These are phyloP conservation scores for Xylaria sp. DNA, from an alignment of 495 filamentous ascomycete genomes.

Conservation along the genomic window DNA sequence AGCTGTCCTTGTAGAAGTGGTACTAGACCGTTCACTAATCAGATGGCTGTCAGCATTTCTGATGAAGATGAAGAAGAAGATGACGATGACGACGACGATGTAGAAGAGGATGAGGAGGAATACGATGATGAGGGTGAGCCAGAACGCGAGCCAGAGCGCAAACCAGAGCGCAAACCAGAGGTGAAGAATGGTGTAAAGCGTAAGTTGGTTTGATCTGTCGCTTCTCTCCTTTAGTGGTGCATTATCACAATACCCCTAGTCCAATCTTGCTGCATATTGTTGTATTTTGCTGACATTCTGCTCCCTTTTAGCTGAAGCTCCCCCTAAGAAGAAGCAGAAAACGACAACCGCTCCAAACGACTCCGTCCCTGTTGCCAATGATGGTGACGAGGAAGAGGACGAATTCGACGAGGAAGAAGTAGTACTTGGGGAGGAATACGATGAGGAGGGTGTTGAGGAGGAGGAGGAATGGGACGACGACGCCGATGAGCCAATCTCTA, in stretches of 20 bases:
- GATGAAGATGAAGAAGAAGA: slow-evolving; percentile 48
- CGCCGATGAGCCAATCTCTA: slow-evolving; percentile 43
- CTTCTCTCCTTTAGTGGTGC: neutral
- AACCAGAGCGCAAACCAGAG: too few relatives aligned
- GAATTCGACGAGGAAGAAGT: slow-evolving; percentile 47
- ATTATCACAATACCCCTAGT: neutral
- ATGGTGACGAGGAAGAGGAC: slow-evolving; percentile 43
- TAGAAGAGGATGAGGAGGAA: slow-evolving; percentile 49
- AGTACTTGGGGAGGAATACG: slow-evolving; percentile 44
- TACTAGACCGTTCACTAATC: slow-evolving; percentile 1
- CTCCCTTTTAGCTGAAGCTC: slow-evolving; percentile 43
- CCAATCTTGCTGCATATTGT: neutral
- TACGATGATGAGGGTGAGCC: slow-evolving; percentile 41
- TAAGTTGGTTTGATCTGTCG: slow-evolving; percentile 26
- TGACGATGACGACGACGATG: slow-evolving; percentile 50
- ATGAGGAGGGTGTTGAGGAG: slow-evolving; percentile 44
- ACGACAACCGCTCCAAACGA: slow-evolving; percentile 40
- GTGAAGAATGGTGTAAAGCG: slow-evolving; percentile 42
- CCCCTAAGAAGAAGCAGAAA: slow-evolving; percentile 58
- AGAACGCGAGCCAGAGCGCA: too few relatives aligned
- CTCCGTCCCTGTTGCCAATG: slow-evolving; percentile 37
- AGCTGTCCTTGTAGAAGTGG: neutral
- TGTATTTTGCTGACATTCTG: slow-evolving; percentile 28
- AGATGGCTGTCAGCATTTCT: slow-evolving; percentile 31
- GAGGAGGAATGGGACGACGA: slow-evolving; percentile 42